These are phyloP conservation scores for Emmonsiellopsis sp. DNA, from an alignment of 2,329 filamentous ascomycete species.

Conservation along the genomic window DNA sequence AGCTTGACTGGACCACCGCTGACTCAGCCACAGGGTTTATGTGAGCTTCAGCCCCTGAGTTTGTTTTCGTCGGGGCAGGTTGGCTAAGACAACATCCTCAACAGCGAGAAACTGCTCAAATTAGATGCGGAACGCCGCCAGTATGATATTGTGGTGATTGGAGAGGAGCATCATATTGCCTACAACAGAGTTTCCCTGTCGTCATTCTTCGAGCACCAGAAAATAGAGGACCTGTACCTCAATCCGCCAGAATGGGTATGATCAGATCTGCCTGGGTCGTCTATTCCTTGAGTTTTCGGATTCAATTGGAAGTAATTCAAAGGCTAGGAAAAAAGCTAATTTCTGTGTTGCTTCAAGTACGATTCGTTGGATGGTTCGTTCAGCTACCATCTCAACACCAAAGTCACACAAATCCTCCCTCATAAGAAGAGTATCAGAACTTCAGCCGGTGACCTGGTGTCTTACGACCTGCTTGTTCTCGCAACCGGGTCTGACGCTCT, in stretches of 20 bases:
- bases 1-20: background rate
- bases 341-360: constrained; percentile 42
- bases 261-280: background rate
- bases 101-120: constrained; percentile 79
- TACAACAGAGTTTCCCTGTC: constrained; percentile 88
- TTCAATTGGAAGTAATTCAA: background rate
- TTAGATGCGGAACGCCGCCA: constrained; percentile 65
- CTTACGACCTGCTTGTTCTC: constrained; percentile 73
- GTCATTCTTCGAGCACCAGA: constrained; percentile 77
- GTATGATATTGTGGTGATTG: constrained; percentile 75
- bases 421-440: constrained; percentile 58
- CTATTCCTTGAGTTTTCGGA: no score
- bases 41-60: background rate
- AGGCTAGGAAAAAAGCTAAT: background rate
- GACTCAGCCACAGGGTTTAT: background rate
- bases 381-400: constrained; percentile 65
- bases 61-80: background rate
- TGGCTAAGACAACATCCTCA: background rate
- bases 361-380: constrained; percentile 57
- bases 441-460: constrained; percentile 56
- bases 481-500: constrained; percentile 81
- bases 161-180: constrained; percentile 77
- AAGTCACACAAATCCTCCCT: constrained; percentile 58
- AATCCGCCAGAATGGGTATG: constrained; percentile 74
- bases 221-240: constrained; percentile 78